phyloP scores from a whole-genome alignment of 805 yeast species.

The Suhomyces xylopsoci region DNA sequence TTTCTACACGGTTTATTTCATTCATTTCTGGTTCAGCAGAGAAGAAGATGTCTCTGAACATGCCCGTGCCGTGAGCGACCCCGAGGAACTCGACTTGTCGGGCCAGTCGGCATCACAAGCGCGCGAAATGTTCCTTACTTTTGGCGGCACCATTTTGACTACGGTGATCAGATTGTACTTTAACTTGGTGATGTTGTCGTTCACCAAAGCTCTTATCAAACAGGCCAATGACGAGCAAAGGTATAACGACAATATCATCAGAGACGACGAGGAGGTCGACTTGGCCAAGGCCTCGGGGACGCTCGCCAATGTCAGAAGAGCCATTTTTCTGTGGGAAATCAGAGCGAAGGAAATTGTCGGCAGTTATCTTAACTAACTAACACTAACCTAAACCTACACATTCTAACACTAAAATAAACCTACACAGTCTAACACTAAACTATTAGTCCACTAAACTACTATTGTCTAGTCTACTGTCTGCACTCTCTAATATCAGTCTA shows the following conservation, averaged over 20 bases:
- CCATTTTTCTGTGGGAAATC: conserved; percentile 28
- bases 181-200: conserved; percentile 55
- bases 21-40: conserved; percentile 66
- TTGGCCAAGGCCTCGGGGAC: conserved; percentile 18
- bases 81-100: conserved; percentile 14
- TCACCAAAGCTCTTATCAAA: conserved; percentile 54
- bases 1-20: conserved; percentile 71
- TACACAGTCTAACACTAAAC: no score
- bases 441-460: no score
- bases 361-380: conserved; percentile 9
- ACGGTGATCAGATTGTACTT: conserved; percentile 55
- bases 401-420: no score
- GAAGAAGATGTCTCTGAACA: conserved; percentile 29
- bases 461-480: no score
- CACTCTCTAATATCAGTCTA: no score
- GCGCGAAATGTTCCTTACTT: conserved; percentile 54
- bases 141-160: conserved; percentile 47
- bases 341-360: conserved; percentile 28
- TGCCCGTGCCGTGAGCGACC: neutral
- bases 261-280: conserved; percentile 27
- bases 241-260: conserved; percentile 15
- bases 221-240: conserved; percentile 25
- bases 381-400: no score
- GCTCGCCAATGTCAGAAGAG: conserved; percentile 18
- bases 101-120: conserved; percentile 64